Conservation (phyloP, 768 basidiomycete species). For the Hypholoma fasciculare region DNA sequence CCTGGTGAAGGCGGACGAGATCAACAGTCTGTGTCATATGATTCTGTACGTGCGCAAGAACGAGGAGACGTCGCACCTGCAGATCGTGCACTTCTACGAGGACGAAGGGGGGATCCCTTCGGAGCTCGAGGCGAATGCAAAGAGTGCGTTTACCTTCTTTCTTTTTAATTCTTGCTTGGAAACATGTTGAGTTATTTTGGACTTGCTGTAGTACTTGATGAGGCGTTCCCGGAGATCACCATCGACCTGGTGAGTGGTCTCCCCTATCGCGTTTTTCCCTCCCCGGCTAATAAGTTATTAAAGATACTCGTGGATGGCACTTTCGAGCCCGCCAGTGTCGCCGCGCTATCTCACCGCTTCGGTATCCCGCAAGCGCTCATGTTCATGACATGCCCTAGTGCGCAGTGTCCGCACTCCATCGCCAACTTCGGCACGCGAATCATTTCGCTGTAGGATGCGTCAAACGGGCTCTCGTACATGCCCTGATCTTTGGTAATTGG, state of each 20-base stretch:
- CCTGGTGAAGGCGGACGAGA: slow-evolving; percentile 69
- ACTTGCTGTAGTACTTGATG: slow-evolving; percentile 28
- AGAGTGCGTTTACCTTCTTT: slow-evolving; percentile 38
- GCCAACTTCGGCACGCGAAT: slow-evolving; percentile 25
- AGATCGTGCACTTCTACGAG: slow-evolving; percentile 67
- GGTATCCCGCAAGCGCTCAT: slow-evolving; percentile 23
- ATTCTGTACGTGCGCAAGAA: slow-evolving; percentile 65
- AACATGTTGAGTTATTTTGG: background rate
- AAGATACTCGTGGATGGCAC: slow-evolving; percentile 23
- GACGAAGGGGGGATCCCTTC: slow-evolving; percentile 55
- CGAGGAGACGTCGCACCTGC: slow-evolving; percentile 69
- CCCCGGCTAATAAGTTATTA: background rate
- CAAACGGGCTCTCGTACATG: no score
- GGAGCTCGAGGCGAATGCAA: slow-evolving; percentile 72
- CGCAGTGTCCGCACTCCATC: slow-evolving; percentile 16
- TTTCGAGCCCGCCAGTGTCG: slow-evolving; percentile 24
- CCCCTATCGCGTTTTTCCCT: background rate
- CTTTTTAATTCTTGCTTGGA: no score
- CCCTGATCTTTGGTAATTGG: no score
- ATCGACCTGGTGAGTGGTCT: slow-evolving; percentile 24
- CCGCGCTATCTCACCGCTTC: slow-evolving; percentile 22
- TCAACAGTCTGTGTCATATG: slow-evolving; percentile 64
- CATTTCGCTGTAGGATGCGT: slow-evolving; percentile 14
- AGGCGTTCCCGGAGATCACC: slow-evolving; percentile 52
- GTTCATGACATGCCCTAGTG: slow-evolving; percentile 29